phyloP scores from a whole-genome alignment of 2,329 filamentous ascomycete genomes.

The Fusarium citri region DNA sequence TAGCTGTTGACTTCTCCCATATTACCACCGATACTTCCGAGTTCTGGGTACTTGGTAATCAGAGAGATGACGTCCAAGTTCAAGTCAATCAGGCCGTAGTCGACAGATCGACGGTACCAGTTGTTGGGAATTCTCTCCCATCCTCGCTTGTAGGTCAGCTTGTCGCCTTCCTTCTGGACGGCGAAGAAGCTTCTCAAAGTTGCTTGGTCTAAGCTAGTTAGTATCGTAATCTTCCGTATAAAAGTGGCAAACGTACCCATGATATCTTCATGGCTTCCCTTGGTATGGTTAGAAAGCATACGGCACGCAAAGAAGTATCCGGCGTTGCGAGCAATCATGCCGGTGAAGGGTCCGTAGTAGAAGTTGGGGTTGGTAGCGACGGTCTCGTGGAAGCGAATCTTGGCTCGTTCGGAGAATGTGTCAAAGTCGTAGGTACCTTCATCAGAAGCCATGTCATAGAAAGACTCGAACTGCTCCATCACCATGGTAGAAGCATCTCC shows the following conservation, averaged over 20 bases:
- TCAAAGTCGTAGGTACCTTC: slow-evolving; percentile 27
- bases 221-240: fast-evolving
- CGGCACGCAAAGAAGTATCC: slow-evolving; percentile 20
- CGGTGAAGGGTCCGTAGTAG: slow-evolving; percentile 25
- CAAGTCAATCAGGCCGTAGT: slow-evolving; percentile 9
- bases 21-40: slow-evolving; percentile 28
- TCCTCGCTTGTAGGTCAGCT: slow-evolving; percentile 19
- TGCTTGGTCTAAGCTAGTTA: neutral
- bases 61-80: slow-evolving; percentile 3
- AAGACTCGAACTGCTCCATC: slow-evolving; percentile 4
- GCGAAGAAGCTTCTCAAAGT: slow-evolving; percentile 20
- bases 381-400: slow-evolving; percentile 6
- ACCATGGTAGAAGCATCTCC: slow-evolving; percentile 21
- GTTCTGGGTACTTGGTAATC: slow-evolving; percentile 19
- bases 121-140: slow-evolving; percentile 21
- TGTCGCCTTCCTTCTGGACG: slow-evolving; percentile 3
- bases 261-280: neutral
- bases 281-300: slow-evolving; percentile 20
- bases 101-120: slow-evolving; percentile 18
- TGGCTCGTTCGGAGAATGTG: neutral
- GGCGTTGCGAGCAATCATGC: slow-evolving; percentile 21
- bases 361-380: slow-evolving; percentile 22
- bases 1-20: slow-evolving; percentile 20
- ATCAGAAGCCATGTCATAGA: slow-evolving; percentile 14
- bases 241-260: neutral